A percentile compares a stretch with the other conserved stretches of the same genome.
Conservation (phyloP, 2,329 filamentous ascomycete species). For the Thielaviopsis punctulata region DNA sequence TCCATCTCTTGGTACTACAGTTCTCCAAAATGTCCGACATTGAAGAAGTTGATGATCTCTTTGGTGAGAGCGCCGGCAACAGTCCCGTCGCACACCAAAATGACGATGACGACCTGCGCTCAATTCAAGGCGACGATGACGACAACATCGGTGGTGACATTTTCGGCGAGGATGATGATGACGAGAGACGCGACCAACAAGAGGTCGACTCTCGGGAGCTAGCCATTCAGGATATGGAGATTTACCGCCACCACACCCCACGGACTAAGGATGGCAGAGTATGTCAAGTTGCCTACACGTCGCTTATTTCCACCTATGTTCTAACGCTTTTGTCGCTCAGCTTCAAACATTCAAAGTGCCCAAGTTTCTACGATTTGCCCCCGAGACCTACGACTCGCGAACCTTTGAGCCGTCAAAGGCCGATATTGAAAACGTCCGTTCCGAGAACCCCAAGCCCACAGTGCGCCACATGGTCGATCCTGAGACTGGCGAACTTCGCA, state of each 20-base stretch:
- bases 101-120: constrained; percentile 33
- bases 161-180: constrained; percentile 9
- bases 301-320: not conserved
- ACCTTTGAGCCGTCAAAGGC: constrained; percentile 44
- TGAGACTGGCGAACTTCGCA: constrained; percentile 48
- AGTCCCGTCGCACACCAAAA: constrained; percentile 48
- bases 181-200: not conserved
- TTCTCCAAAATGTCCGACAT: constrained; percentile 33
- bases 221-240: constrained; percentile 43
- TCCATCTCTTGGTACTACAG: not conserved
- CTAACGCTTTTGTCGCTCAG: constrained; percentile 2
- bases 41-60: constrained; percentile 42
- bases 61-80: constrained; percentile 43
- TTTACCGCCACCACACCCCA: constrained; percentile 53
- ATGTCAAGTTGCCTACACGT: constrained; percentile 17
- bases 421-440: constrained; percentile 34
- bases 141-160: constrained; percentile 16
- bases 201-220: constrained; percentile 26
- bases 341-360: constrained; percentile 30
- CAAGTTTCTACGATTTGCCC: constrained; percentile 52
- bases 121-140: constrained; percentile 30
- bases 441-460: constrained; percentile 44
- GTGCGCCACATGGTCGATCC: constrained; percentile 53
- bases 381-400: constrained; percentile 47
- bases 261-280: constrained; percentile 56